Evolutionary conservation across 148 eudicot genomes (phyloP).

Genomic region (Euryodendron excelsum): DNA sequence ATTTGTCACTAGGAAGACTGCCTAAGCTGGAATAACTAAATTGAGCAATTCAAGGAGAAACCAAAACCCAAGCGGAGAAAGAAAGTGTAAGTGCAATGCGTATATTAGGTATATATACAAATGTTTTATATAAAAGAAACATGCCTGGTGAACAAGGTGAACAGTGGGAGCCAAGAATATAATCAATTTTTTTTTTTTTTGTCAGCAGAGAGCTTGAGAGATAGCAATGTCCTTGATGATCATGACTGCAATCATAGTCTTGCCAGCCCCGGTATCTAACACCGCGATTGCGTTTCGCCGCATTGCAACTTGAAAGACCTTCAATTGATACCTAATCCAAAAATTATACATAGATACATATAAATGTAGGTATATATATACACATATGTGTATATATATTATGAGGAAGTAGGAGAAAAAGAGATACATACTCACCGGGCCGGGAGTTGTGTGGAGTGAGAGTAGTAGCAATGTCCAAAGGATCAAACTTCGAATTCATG

Average conservation of each 20-base stretch:
- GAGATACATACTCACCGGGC: constrained; percentile 20
- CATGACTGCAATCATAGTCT: constrained; percentile 47
- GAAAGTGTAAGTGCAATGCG: not conserved
- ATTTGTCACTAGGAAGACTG: not conserved
- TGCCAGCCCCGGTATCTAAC: constrained; percentile 48
- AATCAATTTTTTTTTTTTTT: constrained; percentile 44
- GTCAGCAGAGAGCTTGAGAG: constrained; percentile 10
- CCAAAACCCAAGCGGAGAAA: not conserved
- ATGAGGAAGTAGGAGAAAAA: not conserved
- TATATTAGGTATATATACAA: no score
- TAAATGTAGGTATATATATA: no score
- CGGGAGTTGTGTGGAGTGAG: not conserved
- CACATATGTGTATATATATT: not conserved
- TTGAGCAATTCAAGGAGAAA: not conserved
- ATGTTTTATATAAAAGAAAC: not conserved
- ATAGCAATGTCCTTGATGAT: constrained; percentile 45
- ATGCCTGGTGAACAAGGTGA: constrained; percentile 60
- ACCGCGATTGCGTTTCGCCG: constrained; percentile 53
- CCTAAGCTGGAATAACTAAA: not conserved
- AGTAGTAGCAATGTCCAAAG: not conserved
- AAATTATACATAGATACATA: not conserved
- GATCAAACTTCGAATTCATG: constrained; percentile 9
- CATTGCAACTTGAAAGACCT: constrained; percentile 48
- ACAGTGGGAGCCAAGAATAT: constrained; percentile 61
- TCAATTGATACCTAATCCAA: constrained; percentile 36